phyloP scores from a whole-genome alignment of 495 filamentous ascomycete species.

The Penicillium odoratum region DNA sequence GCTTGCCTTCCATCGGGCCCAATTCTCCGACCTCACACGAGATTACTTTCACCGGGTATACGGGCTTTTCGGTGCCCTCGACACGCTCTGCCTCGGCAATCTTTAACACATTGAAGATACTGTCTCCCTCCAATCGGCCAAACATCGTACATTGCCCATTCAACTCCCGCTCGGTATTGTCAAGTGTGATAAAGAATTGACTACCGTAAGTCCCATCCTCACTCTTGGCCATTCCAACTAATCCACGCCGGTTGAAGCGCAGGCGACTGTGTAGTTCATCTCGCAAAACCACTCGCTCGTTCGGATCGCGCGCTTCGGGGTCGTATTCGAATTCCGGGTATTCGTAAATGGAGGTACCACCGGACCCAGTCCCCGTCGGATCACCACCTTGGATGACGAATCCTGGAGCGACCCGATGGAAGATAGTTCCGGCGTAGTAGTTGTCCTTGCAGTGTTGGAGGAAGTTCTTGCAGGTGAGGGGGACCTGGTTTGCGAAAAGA shows the following conservation, averaged over 20 bases:
- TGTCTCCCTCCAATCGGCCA: constrained; percentile 88
- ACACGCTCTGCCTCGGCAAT: constrained; percentile 85
- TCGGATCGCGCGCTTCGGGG: constrained; percentile 58
- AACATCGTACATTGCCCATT: constrained; percentile 92
- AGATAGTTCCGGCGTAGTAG: constrained; percentile 89
- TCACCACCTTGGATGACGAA: constrained; percentile 97
- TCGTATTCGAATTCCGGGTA: constrained; percentile 74
- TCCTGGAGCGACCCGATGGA: constrained; percentile 87
- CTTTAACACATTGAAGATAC: constrained; percentile 90
- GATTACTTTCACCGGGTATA: constrained; percentile 83
- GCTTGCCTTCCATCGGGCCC: constrained; percentile 86
- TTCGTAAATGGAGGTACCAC: constrained; percentile 89
- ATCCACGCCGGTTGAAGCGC: constrained; percentile 87
- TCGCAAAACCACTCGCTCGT: constrained; percentile 64
- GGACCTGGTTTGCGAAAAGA: constrained; percentile 91
- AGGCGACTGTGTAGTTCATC: constrained; percentile 92
- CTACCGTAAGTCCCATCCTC: constrained; percentile 75
- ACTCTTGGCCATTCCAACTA: constrained; percentile 88
- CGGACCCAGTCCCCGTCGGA: constrained; percentile 86
- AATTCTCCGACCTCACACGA: constrained; percentile 71
- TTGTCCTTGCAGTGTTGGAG: constrained; percentile 91
- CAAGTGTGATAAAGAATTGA: constrained; percentile 95
- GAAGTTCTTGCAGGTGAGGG: constrained; percentile 91
- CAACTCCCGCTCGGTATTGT: constrained; percentile 75
- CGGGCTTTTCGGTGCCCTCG: constrained; percentile 76